phyloP scores from a whole-genome alignment of 306 rosid genomes.

The Ceratonia siliqua region DNA sequence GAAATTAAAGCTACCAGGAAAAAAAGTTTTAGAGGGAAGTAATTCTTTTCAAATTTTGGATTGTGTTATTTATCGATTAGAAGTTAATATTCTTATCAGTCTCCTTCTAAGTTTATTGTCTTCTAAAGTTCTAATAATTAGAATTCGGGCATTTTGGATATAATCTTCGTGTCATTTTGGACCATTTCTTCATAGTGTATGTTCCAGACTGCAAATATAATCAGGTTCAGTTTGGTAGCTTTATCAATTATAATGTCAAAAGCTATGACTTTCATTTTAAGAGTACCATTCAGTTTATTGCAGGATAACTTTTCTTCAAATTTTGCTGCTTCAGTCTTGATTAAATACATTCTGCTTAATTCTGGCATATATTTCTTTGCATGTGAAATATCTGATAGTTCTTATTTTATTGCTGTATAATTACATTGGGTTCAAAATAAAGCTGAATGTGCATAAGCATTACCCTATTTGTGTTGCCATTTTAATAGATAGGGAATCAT shows the following conservation, averaged over 20 bases:
- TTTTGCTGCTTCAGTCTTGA: constrained; percentile 13
- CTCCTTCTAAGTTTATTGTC: constrained; percentile 2
- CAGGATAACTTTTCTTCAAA: neutral
- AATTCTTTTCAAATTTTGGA: neutral
- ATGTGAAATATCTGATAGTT: neutral
- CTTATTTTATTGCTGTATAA: neutral
- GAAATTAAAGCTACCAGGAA: neutral
- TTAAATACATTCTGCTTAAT: constrained; percentile 15
- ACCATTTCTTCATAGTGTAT: neutral
- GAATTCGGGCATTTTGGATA: neutral
- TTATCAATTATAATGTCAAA: neutral
- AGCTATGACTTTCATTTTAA: neutral
- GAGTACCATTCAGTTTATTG: neutral
- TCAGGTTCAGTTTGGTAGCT: neutral
- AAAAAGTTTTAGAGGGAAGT: neutral
- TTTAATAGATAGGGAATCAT: neutral
- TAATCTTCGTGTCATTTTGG: neutral
- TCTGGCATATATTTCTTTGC: neutral
- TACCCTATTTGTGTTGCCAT: neutral
- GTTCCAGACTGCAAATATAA: neutral
- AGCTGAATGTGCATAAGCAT: neutral
- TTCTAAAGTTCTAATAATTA: neutral
- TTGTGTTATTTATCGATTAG: neutral
- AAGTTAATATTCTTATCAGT: neutral
- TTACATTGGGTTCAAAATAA: neutral